A percentile compares a stretch with the other conserved stretches of the same genome.
Conservation (phyloP, 2,329 filamentous ascomycete genomes). For the Trichoderma breve region DNA sequence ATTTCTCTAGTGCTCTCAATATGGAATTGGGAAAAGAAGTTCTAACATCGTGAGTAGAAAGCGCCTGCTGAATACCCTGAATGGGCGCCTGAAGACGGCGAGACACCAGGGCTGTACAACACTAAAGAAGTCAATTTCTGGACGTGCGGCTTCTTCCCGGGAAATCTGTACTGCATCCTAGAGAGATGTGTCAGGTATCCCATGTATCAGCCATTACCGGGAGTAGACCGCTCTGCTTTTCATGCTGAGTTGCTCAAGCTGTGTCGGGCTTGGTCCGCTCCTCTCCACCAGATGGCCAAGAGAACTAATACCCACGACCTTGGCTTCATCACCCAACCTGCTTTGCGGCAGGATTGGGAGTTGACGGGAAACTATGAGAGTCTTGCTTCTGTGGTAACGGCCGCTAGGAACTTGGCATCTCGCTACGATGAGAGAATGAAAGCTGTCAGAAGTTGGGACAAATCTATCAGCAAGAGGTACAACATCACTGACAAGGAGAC, state of each 20-base stretch:
- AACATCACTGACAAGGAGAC: conserved; percentile 30
- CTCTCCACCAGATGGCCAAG: conserved; percentile 37
- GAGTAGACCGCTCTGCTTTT: background rate
- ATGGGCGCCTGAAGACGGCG: conserved; percentile 27
- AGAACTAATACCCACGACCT: conserved; percentile 54
- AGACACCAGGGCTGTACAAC: conserved; percentile 21
- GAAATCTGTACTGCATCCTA: conserved; percentile 35
- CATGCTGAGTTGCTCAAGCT: conserved; percentile 26
- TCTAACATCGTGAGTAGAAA: background rate
- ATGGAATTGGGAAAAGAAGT: background rate
- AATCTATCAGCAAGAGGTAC: conserved; percentile 29
- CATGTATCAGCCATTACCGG: background rate
- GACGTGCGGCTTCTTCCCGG: conserved; percentile 43
- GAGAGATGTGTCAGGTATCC: conserved; percentile 36
- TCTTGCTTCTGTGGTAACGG: conserved; percentile 40
- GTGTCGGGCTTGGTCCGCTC: conserved; percentile 33
- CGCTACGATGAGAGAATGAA: conserved; percentile 41
- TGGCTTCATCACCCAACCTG: conserved; percentile 52
- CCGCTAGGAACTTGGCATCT: conserved; percentile 44
- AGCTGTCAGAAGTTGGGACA: conserved; percentile 51
- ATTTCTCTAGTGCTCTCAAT: background rate
- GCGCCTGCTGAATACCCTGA: conserved; percentile 20
- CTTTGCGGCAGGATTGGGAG: conserved; percentile 47
- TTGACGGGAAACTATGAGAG: conserved; percentile 41
- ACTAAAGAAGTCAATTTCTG: conserved; percentile 37